These are phyloP conservation scores for Emmonsiellopsis sp. DNA, from an alignment of 2,329 filamentous ascomycete species.

Conservation along the genomic window DNA sequence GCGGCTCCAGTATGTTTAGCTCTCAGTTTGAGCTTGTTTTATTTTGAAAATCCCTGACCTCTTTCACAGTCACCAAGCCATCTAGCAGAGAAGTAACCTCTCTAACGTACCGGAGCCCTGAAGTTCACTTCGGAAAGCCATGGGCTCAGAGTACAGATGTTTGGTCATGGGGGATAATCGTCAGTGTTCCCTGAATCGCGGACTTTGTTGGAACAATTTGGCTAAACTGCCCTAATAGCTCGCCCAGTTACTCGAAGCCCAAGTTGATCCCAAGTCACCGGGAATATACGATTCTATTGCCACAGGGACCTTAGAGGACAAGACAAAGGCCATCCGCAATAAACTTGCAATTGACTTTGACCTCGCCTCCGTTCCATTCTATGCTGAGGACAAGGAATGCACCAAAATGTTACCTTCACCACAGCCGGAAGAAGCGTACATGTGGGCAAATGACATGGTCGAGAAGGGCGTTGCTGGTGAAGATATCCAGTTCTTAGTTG, in stretches of 20 bases:
- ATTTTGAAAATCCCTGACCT: neutral
- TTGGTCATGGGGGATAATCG: slow-evolving; percentile 15
- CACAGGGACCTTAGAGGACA: slow-evolving; percentile 8
- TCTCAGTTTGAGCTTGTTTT: neutral
- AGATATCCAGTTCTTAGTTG: slow-evolving; percentile 12
- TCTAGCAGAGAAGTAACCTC: slow-evolving; percentile 10
- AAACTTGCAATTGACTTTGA: slow-evolving; percentile 12
- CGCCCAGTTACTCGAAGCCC: slow-evolving; percentile 10
- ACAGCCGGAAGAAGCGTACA: slow-evolving; percentile 13
- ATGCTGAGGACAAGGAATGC: slow-evolving; percentile 10
- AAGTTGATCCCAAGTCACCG: slow-evolving; percentile 10
- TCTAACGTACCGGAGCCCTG: slow-evolving; percentile 12
- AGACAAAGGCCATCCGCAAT: slow-evolving; percentile 8
- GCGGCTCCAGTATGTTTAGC: slow-evolving; percentile 9
- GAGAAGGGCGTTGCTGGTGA: slow-evolving; percentile 13
- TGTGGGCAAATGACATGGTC: slow-evolving; percentile 13
- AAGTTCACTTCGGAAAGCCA: slow-evolving; percentile 11
- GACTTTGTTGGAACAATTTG: neutral
- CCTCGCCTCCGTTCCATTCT: slow-evolving; percentile 7
- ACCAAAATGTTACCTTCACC: slow-evolving; percentile 8
- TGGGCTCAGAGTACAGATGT: slow-evolving; percentile 12
- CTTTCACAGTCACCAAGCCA: slow-evolving; percentile 9
- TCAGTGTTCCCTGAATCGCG: slow-evolving; percentile 1
- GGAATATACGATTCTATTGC: slow-evolving; percentile 11
- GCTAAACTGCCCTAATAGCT: slow-evolving; percentile 6